Conservation (phyloP, 2,329 filamentous ascomycete genomes). For the Fusarium haematococcum region DNA sequence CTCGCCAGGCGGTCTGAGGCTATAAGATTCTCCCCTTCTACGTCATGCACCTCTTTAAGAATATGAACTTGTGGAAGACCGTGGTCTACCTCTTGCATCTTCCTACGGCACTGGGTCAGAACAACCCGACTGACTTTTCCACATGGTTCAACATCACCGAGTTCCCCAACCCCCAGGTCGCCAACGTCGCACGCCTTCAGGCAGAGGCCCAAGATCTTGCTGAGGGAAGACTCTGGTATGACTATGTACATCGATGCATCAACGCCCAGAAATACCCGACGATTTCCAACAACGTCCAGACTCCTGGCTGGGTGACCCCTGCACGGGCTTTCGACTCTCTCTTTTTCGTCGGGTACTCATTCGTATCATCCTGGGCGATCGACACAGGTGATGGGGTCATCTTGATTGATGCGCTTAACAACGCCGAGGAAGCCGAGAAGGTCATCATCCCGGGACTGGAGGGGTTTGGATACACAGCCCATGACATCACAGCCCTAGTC, state of each 20-base stretch:
- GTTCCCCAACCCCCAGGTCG: conserved; percentile 25
- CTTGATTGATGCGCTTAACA: conserved; percentile 39
- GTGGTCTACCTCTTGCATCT: neutral
- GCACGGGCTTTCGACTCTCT: conserved; percentile 37
- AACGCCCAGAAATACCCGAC: conserved; percentile 29
- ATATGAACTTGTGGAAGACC: neutral
- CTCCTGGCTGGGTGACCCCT: conserved; percentile 34
- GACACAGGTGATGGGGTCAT: conserved; percentile 44
- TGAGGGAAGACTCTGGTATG: conserved; percentile 21
- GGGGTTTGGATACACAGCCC: conserved; percentile 33
- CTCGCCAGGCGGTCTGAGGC: no score
- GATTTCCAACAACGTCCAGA: conserved; percentile 18
- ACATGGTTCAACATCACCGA: conserved; percentile 26
- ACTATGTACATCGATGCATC: conserved; percentile 33
- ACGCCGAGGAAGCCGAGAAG: conserved; percentile 28
- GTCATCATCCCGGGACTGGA: conserved; percentile 35
- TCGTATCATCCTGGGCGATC: conserved; percentile 43
- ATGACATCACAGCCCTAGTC: conserved; percentile 46
- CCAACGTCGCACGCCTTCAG: conserved; percentile 27
- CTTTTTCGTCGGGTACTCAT: conserved; percentile 38
- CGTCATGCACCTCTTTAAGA: neutral
- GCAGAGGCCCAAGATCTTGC: conserved; percentile 23
- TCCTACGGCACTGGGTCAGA: neutral
- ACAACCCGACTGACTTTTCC: neutral
- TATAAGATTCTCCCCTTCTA: no score